phyloP scores from a whole-genome alignment of 768 basidiomycete genomes.

The Inosperma sp. region DNA sequence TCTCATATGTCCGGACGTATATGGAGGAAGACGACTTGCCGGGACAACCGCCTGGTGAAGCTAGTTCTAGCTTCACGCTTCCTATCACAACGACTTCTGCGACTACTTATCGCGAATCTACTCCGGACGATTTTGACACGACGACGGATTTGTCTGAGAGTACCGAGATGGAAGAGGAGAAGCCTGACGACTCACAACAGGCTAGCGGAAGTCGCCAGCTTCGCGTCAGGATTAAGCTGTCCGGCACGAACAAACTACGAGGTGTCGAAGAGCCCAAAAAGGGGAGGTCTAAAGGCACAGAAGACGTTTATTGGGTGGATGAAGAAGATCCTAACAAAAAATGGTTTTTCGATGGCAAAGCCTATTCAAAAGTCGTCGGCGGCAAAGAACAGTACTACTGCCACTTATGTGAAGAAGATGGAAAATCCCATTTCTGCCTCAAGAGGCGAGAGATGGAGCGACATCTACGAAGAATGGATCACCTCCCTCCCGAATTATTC shows the following conservation, averaged over 20 bases:
- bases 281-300: neutral
- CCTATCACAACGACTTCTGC: too few relatives aligned
- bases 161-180: slow-evolving; percentile 4
- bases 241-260: neutral
- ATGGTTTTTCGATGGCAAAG: slow-evolving; percentile 11
- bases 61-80: neutral
- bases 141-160: slow-evolving; percentile 1
- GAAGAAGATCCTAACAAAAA: slow-evolving; percentile 3
- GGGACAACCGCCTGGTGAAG: neutral
- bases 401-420: slow-evolving; percentile 9
- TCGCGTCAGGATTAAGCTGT: slow-evolving; percentile 5
- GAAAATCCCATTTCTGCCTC: slow-evolving; percentile 5
- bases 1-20: slow-evolving; percentile 9
- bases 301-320: slow-evolving; percentile 6
- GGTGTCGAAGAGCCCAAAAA: slow-evolving; percentile 1
- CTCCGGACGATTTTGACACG: neutral
- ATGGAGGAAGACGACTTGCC: slow-evolving; percentile 7
- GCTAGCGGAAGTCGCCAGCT: neutral
- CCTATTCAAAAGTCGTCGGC: slow-evolving; percentile 5
- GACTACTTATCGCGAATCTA: too few relatives aligned
- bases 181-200: neutral
- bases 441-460: slow-evolving; percentile 13
- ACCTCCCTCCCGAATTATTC: slow-evolving; percentile 10
- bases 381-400: slow-evolving; percentile 12
- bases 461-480: slow-evolving; percentile 8